Evolutionary conservation across 306 rosid genomes (phyloP).

Genomic region (Acacia acuminata): DNA sequence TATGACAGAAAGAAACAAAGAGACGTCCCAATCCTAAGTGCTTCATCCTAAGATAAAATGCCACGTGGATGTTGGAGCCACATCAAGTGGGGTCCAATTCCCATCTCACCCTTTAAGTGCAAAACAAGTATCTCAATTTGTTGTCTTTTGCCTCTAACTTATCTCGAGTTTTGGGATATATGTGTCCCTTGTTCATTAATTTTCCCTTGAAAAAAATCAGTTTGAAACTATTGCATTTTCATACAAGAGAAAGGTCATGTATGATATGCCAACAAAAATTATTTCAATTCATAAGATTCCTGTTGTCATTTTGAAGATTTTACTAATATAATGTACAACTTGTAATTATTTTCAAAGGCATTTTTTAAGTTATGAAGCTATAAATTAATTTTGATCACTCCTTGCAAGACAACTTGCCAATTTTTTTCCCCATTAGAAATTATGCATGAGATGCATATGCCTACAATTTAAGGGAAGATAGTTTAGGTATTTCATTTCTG

Average conservation of each 20-base stretch:
- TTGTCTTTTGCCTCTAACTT: neutral
- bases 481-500: neutral
- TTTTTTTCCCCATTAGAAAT: too few species aligned
- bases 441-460: too few species aligned
- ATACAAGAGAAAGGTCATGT: neutral
- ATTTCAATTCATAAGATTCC: neutral
- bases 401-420: neutral
- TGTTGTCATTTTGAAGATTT: neutral
- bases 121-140: neutral
- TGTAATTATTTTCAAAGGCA: neutral
- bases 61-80: neutral
- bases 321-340: neutral
- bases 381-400: neutral
- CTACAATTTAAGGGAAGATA: too few species aligned
- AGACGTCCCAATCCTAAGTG: neutral
- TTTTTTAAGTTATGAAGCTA: neutral
- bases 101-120: neutral
- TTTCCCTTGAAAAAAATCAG: neutral
- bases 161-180: neutral
- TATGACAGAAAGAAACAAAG: conserved; percentile 7
- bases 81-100: neutral
- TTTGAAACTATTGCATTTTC: neutral
- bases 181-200: neutral
- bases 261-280: neutral
- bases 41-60: neutral